Evolutionary conservation across 176 grass and related monocot genomes (phyloP), one percentile per base, ranked within the genome.

Genomic region (Melocanna baccifera): DNA sequence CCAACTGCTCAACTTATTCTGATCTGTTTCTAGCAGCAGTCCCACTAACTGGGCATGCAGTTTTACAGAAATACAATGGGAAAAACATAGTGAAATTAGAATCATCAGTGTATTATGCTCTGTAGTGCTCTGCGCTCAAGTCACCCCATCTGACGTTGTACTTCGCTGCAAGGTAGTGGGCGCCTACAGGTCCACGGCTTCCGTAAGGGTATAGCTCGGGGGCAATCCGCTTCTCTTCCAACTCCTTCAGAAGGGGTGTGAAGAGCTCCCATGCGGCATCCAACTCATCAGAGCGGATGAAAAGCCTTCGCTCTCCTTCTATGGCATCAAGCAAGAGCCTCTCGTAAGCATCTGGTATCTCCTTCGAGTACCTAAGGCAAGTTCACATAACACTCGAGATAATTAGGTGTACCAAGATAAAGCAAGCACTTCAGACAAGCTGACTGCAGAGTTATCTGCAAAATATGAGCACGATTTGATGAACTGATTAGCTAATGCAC

Each of bases 311-410:
- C 86, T 97, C 95, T 14, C 95, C 95, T 84, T 94, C 95, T 5
- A 97, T 91, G 10, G 95, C 95, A 23, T 97, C 95, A 48, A 97
- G 91, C 78, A 97, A 71, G 28, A 97, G 87, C 45, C 95, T 92
- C 90, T 97, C 95, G 0, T 97, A 97, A 23, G 95, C 95, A 89
- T 94, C 92, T 0, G 95, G 92, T 77, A 97, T 97, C 92, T 97
- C 95, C 66, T 97, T 97, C 0, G 95, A 89, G 85, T 97, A 97
- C 77, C 95, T 97, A 14, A 15, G 30, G 7, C 25, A 89, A 81
- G 78, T 83, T 71, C 26, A 62, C 22, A 47, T 8, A 68, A 58
- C 30, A 41, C 5, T 46, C 62, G 7, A 84, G 61, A 83, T 67
- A 69, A n/a, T 14, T 11, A 46, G 40, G 40, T 19, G 23, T 28